Conservation (phyloP, 2,329 filamentous ascomycete genomes). For the Ophiocordyceps australis region DNA sequence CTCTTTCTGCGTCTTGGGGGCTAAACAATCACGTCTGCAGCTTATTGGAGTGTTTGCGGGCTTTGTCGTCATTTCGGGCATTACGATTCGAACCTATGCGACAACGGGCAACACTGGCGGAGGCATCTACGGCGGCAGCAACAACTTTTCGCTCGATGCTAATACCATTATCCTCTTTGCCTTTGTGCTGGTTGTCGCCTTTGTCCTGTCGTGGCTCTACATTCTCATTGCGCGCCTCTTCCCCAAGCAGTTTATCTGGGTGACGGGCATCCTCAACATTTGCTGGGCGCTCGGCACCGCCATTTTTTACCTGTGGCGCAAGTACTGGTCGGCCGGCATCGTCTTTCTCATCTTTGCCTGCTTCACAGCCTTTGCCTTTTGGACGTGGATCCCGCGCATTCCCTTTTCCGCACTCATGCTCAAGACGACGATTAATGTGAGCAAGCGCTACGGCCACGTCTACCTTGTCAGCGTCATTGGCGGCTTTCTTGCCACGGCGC, state of each 20-base stretch:
- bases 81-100: constrained; percentile 58
- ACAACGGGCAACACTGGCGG: constrained; percentile 41
- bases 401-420: constrained; percentile 87
- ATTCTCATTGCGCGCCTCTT: constrained; percentile 58
- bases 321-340: constrained; percentile 71
- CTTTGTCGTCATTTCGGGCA: constrained; percentile 57
- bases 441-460: constrained; percentile 69
- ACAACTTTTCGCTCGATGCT: constrained; percentile 51
- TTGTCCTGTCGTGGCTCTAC: constrained; percentile 61
- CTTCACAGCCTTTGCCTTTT: constrained; percentile 31
- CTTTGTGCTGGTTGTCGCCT: constrained; percentile 56
- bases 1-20: constrained; percentile 44
- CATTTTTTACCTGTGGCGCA: constrained; percentile 63
- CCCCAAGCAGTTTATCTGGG: constrained; percentile 84
- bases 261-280: constrained; percentile 79
- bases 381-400: constrained; percentile 77
- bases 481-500: constrained; percentile 55
- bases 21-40: too few species aligned
- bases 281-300: constrained; percentile 69
- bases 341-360: constrained; percentile 59
- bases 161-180: constrained; percentile 78
- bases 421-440: constrained; percentile 68
- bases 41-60: too few species aligned
- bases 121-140: constrained; percentile 54
- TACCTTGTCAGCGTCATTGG: constrained; percentile 75